Evolutionary conservation across 495 filamentous ascomycete genomes (phyloP).

Genomic region (Evansstolkia leycettana): DNA sequence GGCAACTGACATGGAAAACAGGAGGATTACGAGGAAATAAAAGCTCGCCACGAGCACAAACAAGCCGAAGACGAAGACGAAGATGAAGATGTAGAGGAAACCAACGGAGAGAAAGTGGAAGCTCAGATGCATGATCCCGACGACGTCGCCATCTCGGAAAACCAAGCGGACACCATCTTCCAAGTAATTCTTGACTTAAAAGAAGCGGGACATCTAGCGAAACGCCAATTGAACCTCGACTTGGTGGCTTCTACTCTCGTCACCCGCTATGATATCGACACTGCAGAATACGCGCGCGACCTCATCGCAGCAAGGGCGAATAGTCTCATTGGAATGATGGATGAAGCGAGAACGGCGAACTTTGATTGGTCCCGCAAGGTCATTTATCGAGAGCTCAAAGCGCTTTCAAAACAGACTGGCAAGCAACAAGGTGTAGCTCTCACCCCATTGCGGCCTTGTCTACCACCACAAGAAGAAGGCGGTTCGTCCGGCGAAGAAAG

Average conservation of each 20-base stretch:
- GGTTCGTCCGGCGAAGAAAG: slow-evolving; percentile 25
- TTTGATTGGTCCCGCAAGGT: slow-evolving; percentile 33
- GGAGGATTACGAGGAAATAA: slow-evolving; percentile 29
- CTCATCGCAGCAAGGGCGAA: slow-evolving; percentile 23
- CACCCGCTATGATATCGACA: slow-evolving; percentile 17
- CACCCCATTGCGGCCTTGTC: slow-evolving; percentile 22
- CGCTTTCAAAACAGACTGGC: slow-evolving; percentile 12
- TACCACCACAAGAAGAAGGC: slow-evolving; percentile 10
- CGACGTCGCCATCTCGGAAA: slow-evolving; percentile 16
- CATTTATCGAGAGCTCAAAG: slow-evolving; percentile 31
- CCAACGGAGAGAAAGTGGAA: slow-evolving; percentile 5
- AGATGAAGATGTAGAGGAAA: slow-evolving; percentile 5
- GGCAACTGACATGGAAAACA: slow-evolving; percentile 9
- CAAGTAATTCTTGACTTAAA: slow-evolving; percentile 24
- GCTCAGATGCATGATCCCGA: slow-evolving; percentile 16
- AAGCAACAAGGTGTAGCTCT: slow-evolving; percentile 14
- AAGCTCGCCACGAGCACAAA: slow-evolving; percentile 17
- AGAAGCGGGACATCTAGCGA: slow-evolving; percentile 30
- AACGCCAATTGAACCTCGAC: slow-evolving; percentile 31
- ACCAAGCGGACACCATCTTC: slow-evolving; percentile 27
- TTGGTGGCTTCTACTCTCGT: slow-evolving; percentile 20
- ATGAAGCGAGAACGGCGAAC: slow-evolving; percentile 21
- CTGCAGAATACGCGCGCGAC: slow-evolving; percentile 22
- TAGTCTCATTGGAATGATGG: slow-evolving; percentile 22
- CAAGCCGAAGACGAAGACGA: slow-evolving; percentile 11